phyloP scores from a whole-genome alignment of 148 eudicot species.

The Vaccinium vitisidaea region DNA sequence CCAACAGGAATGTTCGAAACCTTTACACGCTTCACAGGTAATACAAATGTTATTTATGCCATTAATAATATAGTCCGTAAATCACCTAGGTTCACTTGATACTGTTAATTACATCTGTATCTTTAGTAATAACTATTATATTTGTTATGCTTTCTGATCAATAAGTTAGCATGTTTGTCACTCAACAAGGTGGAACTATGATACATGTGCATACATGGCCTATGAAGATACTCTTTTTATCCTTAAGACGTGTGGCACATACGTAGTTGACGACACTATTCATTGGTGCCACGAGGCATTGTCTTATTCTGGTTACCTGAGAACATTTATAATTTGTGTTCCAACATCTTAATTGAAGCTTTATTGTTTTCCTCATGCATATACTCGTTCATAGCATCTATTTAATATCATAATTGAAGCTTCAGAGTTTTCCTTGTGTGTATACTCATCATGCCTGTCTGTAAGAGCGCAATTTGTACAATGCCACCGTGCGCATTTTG shows the following conservation, averaged over 20 bases:
- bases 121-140: background rate
- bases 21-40: constrained; percentile 94
- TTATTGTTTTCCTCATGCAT: background rate
- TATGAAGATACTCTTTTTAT: background rate
- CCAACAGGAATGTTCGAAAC: constrained; percentile 79
- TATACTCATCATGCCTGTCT: background rate
- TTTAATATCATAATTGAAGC: constrained; percentile 4
- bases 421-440: background rate
- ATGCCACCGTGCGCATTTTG: background rate
- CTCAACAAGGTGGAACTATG: background rate
- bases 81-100: background rate
- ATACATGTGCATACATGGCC: background rate
- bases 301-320: background rate
- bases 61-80: too few species aligned
- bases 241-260: background rate
- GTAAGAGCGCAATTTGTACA: background rate
- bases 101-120: background rate
- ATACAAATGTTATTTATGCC: background rate
- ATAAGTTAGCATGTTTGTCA: background rate
- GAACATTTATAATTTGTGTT: background rate
- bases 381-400: background rate
- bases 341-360: constrained; percentile 16
- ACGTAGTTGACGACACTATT: background rate
- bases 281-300: background rate
- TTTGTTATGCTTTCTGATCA: background rate